Base-by-base conservation (phyloP, 2,329 filamentous ascomycete species). In the Leptosphaerulina australis region DNA sequence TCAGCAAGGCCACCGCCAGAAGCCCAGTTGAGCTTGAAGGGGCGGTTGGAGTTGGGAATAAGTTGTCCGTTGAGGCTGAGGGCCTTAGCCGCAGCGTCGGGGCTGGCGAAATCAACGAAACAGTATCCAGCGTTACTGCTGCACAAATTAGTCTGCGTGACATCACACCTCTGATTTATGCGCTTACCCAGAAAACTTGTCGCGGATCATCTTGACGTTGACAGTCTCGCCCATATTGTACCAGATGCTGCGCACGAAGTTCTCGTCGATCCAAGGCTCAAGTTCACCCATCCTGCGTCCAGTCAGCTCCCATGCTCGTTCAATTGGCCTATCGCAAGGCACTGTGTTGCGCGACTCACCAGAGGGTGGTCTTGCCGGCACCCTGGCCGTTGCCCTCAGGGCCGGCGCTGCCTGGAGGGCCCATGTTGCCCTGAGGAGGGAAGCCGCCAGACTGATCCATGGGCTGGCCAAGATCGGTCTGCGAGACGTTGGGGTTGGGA, bases 11-110 rank as follows among this genome's bases (percentile, higher is more conserved):
- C 94, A 69, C 94, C 94, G 62, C 94, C 94, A 60, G 91, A 96
- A 61, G 94, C 94, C 94, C 94, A 99, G 84, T 99, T 99, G 54
- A 99, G 86, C 83, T 97, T 97, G 84, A 99, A 99, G 38, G 91
- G 88, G 33, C 94, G 91, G 66, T 88, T 88, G 55, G 91, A 96
- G 82, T 97, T 97, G 35, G 93, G 92, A 62, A 99, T 96, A 37
- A 90, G 80, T 48, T 85, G 88, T 39, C 94, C 93, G 73, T 96
- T 97, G 39, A 97, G 81, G 36, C 81, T 81, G n/a, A 99, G 83
- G 28, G 94, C 94, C 81, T 96, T 97, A 67, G 85, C 88, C 31
- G 94, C 94, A 53, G 92, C 90, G 29, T 92, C 90, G 8, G 91
- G 82, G 63, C 81, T 87, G 48, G 84, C 71, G 68, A 99, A 99